Evolutionary conservation across 139 green algal species (phyloP).

Genomic region (Chlamydomonas schloesseri): DNA sequence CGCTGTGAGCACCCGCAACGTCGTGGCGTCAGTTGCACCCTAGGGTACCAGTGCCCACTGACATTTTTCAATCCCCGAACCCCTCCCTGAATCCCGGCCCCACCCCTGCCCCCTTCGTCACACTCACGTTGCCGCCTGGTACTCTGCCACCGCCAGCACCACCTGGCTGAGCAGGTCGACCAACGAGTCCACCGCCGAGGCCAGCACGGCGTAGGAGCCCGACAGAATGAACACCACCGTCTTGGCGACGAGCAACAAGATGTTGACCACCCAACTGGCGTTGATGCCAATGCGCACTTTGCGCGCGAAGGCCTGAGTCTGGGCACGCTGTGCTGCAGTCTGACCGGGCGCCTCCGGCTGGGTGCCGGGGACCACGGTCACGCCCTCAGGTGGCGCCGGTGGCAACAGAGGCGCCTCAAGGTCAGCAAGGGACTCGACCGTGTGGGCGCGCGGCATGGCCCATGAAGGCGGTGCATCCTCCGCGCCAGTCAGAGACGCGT

Average conservation of each 20-base stretch:
- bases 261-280: constrained; percentile 44
- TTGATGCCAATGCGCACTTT: constrained; percentile 30
- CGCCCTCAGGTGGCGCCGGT: too few relatives aligned
- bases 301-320: neutral
- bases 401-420: too few relatives aligned
- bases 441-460: neutral
- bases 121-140: constrained; percentile 30
- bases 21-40: too few relatives aligned
- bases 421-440: neutral
- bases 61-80: too few relatives aligned
- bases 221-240: neutral
- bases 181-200: constrained; percentile 71
- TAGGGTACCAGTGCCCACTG: too few relatives aligned
- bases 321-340: neutral
- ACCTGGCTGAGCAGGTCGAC: constrained; percentile 76
- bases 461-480: too few relatives aligned
- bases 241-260: constrained; percentile 41
- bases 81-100: too few relatives aligned
- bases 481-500: too few relatives aligned
- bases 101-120: too few relatives aligned
- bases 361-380: too few relatives aligned
- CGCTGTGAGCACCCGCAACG: too few relatives aligned
- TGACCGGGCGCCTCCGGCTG: too few relatives aligned
- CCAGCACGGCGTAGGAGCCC: constrained; percentile 68
- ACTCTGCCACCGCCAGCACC: constrained; percentile 71